Conservation (phyloP, 225 moss, liverwort and hornwort genomes). For the Sphagnum tenellum region DNA sequence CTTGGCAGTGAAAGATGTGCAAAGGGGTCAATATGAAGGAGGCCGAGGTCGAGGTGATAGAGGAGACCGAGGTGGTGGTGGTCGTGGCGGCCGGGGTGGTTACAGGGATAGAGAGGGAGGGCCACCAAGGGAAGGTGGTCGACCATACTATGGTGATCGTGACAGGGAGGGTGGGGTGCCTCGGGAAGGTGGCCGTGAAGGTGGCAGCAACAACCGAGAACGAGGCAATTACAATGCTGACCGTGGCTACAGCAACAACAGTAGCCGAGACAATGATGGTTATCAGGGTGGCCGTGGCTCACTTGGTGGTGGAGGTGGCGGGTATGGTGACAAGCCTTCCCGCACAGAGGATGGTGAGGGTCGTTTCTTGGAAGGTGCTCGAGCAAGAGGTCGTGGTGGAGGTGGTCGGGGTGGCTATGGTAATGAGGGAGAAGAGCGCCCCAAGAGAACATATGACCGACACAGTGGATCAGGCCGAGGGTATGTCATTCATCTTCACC, state of each 20-base stretch:
- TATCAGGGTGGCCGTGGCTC: constrained; percentile 26
- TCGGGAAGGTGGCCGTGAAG: constrained; percentile 15
- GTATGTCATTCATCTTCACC: constrained; percentile 14
- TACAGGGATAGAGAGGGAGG: constrained; percentile 27
- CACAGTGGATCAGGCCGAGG: constrained; percentile 79
- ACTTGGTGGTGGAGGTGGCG: constrained; percentile 14
- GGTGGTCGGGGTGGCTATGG: constrained; percentile 32
- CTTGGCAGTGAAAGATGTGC: constrained; percentile 31
- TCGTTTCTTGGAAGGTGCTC: constrained; percentile 37
- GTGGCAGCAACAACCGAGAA: constrained; percentile 24
- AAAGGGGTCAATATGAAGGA: constrained; percentile 19
- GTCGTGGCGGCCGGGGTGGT: constrained; percentile 32
- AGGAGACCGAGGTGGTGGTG: constrained; percentile 36
- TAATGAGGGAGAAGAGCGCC: constrained; percentile 55
- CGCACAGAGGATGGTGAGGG: constrained; percentile 60
- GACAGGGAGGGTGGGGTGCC: constrained; percentile 7
- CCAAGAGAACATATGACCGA: constrained; percentile 73
- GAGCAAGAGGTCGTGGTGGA: constrained; percentile 43
- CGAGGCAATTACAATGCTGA: constrained; percentile 30
- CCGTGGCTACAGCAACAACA: constrained; percentile 20
- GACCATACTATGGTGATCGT: constrained; percentile 15
- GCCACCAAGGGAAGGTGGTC: constrained; percentile 14
- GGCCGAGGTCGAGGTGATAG: constrained; percentile 30
- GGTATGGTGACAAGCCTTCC: constrained; percentile 19
- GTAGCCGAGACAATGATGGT: constrained; percentile 39